A percentile compares a stretch with the other conserved stretches of the same genome.
phyloP scores from a whole-genome alignment of 2,329 filamentous ascomycete genomes.

The Magnaporthiopsis poae region DNA sequence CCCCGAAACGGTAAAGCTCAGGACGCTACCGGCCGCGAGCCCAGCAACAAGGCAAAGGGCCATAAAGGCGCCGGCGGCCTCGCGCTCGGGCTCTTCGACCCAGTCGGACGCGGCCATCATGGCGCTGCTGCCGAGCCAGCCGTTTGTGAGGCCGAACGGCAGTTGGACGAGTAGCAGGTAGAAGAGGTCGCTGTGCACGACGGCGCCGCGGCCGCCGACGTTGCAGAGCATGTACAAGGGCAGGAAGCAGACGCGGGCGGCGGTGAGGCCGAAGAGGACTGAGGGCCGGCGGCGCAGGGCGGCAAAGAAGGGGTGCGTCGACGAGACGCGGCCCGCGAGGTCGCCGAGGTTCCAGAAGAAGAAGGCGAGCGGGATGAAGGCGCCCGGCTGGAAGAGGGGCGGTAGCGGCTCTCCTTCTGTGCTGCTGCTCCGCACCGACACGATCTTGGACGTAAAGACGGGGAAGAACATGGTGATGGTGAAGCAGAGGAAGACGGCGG shows the following conservation, averaged over 20 bases:
- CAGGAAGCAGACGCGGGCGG: constrained; percentile 60
- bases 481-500: constrained; percentile 74
- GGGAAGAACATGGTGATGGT: constrained; percentile 86
- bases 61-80: constrained; percentile 92
- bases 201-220: constrained; percentile 63
- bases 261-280: constrained; percentile 55
- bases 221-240: constrained; percentile 89
- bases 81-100: constrained; percentile 72
- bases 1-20: constrained; percentile 67
- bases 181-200: constrained; percentile 71
- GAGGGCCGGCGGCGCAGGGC: constrained; percentile 52
- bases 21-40: constrained; percentile 70
- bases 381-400: constrained; percentile 57
- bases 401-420: constrained; percentile 19
- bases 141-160: constrained; percentile 74
- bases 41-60: constrained; percentile 78
- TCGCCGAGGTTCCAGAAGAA: constrained; percentile 92
- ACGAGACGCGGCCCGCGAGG: constrained; percentile 62
- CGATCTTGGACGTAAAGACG: constrained; percentile 69
- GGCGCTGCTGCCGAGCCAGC: constrained; percentile 73
- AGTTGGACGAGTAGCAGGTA: constrained; percentile 78
- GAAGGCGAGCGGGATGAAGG: constrained; percentile 84
- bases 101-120: constrained; percentile 85
- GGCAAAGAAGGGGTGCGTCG: constrained; percentile 45
- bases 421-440: constrained; percentile 27